Evolutionary conservation across 768 basidiomycete species (phyloP).

Genomic region (Hypsizygus marmoreus): DNA sequence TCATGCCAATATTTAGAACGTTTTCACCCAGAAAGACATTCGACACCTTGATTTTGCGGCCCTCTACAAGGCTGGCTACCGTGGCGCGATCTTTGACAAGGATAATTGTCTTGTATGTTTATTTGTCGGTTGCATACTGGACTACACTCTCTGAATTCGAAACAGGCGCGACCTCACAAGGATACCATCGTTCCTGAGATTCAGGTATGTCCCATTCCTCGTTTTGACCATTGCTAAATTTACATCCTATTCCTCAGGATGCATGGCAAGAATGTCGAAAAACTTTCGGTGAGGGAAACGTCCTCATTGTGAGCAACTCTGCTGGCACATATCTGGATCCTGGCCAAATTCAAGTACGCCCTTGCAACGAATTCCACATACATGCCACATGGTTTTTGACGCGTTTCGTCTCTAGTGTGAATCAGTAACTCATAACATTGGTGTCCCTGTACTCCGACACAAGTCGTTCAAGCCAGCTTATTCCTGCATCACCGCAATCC

Average conservation of each 20-base stretch:
- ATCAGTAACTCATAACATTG: slow-evolving; percentile 75
- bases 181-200: slow-evolving; percentile 81
- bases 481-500: slow-evolving; percentile 71
- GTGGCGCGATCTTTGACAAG: slow-evolving; percentile 94
- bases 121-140: background rate
- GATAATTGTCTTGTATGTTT: slow-evolving; percentile 89
- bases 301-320: slow-evolving; percentile 94
- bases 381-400: too few relatives aligned
- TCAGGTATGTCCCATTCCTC: slow-evolving; percentile 44
- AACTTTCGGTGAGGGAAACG: slow-evolving; percentile 74
- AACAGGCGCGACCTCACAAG: slow-evolving; percentile 76
- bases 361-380: background rate
- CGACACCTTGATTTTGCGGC: slow-evolving; percentile 79
- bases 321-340: slow-evolving; percentile 81
- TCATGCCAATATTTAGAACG: slow-evolving; percentile 13
- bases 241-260: slow-evolving; percentile 40
- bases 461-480: slow-evolving; percentile 76
- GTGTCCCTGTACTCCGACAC: slow-evolving; percentile 84
- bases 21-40: slow-evolving; percentile 67
- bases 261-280: slow-evolving; percentile 75
- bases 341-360: slow-evolving; percentile 76
- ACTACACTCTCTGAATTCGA: background rate
- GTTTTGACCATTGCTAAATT: background rate
- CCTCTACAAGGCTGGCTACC: slow-evolving; percentile 74
- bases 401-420: slow-evolving; percentile 85